Percentiles rank a stretch among this genome's conserved stretches.
Evolutionary conservation across 2,329 filamentous ascomycete genomes (phyloP).

Genomic region (Aureobasidium namibiae): DNA sequence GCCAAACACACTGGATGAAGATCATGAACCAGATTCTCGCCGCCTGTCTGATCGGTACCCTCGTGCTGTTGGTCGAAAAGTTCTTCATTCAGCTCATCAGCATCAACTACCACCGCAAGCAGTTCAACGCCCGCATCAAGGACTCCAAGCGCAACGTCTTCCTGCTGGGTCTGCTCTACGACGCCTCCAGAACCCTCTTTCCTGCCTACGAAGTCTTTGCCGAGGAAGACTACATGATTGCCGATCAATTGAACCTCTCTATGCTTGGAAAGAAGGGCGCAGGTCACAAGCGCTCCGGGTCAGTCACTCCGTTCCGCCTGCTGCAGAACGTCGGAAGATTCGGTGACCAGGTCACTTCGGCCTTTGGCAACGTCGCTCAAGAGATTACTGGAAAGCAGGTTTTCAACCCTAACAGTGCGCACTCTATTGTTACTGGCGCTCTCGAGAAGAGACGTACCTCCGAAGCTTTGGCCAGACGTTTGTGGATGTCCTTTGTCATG

Average conservation of each 20-base stretch:
- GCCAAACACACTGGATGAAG: slow-evolving; percentile 38
- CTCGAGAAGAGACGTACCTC: slow-evolving; percentile 76
- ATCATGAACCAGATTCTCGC: slow-evolving; percentile 57
- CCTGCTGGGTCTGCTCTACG: slow-evolving; percentile 77
- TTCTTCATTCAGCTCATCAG: slow-evolving; percentile 73
- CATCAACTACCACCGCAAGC: slow-evolving; percentile 77
- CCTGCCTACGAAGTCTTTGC: slow-evolving; percentile 80
- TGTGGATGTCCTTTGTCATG: slow-evolving; percentile 97
- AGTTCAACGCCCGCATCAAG: slow-evolving; percentile 74
- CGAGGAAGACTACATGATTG: slow-evolving; percentile 88
- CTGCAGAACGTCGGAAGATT: slow-evolving; percentile 64
- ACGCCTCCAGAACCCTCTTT: slow-evolving; percentile 80
- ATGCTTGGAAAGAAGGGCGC: slow-evolving; percentile 49
- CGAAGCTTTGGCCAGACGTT: slow-evolving; percentile 84
- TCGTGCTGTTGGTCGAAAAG: slow-evolving; percentile 69
- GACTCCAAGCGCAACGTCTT: slow-evolving; percentile 81
- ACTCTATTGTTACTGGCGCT: slow-evolving; percentile 82
- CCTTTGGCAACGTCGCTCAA: slow-evolving; percentile 85
- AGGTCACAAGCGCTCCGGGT: slow-evolving; percentile 47
- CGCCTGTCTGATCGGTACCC: slow-evolving; percentile 58
- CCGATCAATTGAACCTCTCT: slow-evolving; percentile 58
- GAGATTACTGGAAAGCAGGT: slow-evolving; percentile 94
- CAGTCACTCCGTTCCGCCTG: slow-evolving; percentile 68
- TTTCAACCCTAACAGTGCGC: slow-evolving; percentile 84
- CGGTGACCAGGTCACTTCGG: slow-evolving; percentile 87